phyloP scores from a whole-genome alignment of 2,329 filamentous ascomycete genomes.

The Sphaerulina populicola region DNA sequence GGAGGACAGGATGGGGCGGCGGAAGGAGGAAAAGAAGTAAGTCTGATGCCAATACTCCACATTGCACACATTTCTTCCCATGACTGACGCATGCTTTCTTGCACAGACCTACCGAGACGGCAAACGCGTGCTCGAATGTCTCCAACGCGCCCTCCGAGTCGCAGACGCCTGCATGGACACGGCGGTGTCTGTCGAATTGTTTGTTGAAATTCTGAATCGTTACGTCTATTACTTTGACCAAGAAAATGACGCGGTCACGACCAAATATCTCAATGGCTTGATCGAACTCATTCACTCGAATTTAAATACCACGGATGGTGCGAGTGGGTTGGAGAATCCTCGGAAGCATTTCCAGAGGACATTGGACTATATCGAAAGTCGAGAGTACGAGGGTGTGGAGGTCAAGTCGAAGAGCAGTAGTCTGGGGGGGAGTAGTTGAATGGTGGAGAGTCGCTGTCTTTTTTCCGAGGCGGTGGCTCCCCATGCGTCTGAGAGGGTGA shows the following conservation, averaged over 20 bases:
- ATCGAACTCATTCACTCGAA: conserved; percentile 99
- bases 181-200: conserved; percentile 90
- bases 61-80: background rate
- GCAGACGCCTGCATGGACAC: conserved; percentile 99
- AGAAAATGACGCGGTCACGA: conserved; percentile 96
- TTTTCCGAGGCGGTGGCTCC: background rate
- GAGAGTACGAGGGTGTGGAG: conserved; percentile 89
- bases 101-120: conserved; percentile 85
- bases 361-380: conserved; percentile 80
- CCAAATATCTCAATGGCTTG: conserved; percentile 93
- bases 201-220: conserved; percentile 95
- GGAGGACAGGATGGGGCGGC: conserved; percentile 53
- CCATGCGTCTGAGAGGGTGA: background rate
- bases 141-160: conserved; percentile 88
- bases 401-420: conserved; percentile 43
- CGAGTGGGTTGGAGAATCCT: conserved; percentile 74
- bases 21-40: conserved; percentile 27
- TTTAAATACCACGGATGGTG: conserved; percentile 67
- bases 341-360: conserved; percentile 92
- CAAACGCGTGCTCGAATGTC: conserved; percentile 90
- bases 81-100: background rate
- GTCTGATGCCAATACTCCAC: background rate
- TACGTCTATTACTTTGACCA: conserved; percentile 99
- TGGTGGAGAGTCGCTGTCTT: conserved; percentile 1
- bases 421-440: background rate